A percentile compares a stretch with the other conserved stretches of the same genome.
Evolutionary conservation across 2,329 filamentous ascomycete genomes (phyloP).

Genomic region (Ophiostoma quercus): DNA sequence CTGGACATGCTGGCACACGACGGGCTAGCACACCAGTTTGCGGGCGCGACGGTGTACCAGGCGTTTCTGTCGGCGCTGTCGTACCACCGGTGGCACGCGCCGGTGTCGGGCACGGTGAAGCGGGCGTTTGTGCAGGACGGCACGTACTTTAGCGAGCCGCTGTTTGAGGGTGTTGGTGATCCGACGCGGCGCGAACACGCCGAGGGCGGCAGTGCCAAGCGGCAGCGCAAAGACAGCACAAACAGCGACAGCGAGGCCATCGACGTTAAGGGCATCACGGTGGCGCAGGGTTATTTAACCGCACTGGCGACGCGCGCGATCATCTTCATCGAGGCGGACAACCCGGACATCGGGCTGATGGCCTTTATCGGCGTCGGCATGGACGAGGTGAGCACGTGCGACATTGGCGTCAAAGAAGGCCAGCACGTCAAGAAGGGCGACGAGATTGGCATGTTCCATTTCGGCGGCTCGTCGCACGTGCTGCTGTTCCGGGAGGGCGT

Average conservation of each 20-base stretch:
- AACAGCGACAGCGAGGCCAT: slow-evolving; percentile 35
- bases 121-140: slow-evolving; percentile 56
- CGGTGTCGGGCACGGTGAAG: slow-evolving; percentile 57
- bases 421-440: slow-evolving; percentile 64
- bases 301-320: slow-evolving; percentile 63
- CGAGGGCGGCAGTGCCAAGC: neutral
- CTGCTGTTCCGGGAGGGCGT: slow-evolving; percentile 59
- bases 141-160: slow-evolving; percentile 61
- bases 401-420: slow-evolving; percentile 62
- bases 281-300: slow-evolving; percentile 61
- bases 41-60: slow-evolving; percentile 63
- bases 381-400: slow-evolving; percentile 70
- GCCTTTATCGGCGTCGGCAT: slow-evolving; percentile 68
- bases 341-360: slow-evolving; percentile 61
- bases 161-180: slow-evolving; percentile 35
- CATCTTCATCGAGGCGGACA: slow-evolving; percentile 66
- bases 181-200: slow-evolving; percentile 6
- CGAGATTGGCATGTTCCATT: slow-evolving; percentile 73
- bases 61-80: slow-evolving; percentile 62
- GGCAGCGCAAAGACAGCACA: slow-evolving; percentile 1
- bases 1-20: slow-evolving; percentile 59
- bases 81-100: slow-evolving; percentile 68
- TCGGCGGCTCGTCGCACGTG: slow-evolving; percentile 67
- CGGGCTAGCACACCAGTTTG: slow-evolving; percentile 49
- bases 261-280: slow-evolving; percentile 40